Base-by-base conservation (phyloP, 306 rosid genomes). In the Gastrolobium bilobum region DNA sequence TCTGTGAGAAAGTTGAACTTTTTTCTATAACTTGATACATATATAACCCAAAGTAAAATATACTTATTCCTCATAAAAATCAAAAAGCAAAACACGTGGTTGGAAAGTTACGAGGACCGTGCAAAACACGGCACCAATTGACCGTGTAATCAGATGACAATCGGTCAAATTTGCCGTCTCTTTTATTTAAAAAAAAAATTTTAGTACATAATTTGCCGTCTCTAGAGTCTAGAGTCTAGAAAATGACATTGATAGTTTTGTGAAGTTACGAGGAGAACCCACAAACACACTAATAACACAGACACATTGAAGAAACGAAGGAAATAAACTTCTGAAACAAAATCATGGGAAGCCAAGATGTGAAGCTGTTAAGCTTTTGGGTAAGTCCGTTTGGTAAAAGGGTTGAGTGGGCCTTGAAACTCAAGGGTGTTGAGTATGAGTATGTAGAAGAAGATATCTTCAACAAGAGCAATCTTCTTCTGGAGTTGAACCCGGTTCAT, bases 371-470 rank as follows among this genome's bases (percentile, higher is more conserved):
- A 4, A 78, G 85, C 44, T 69, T 47, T 47, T 34, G 33, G 76
- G 40, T 29, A 46, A 86, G 89, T 44, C 82, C 86, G 71, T 47
- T 75, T 70, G 56, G 46, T 29, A 20, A 51, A 2, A 82, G 89
- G 31, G 86, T 79, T 48, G 86, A 82, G 33, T 86, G 82, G 86
- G 83, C 65, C 3, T 46, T 79, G 3, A 79, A 50, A 40, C 72
- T 79, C 0, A 79, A 79, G 54, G 83, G 84, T 51, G 13, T 86
- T 20, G 74, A 82, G 5, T 86, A 39, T 44, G 82, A 82, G 5
- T 79, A 86, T 4, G 4, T 79, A 64, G 89, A 86, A 82, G 86
- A 86, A 75, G 89, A 86, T 29, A 29, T 86, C 69, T 82, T 75
- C 80, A 70, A 79, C 80, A 82, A 82, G 26, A 86, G 77, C 64